Base-by-base conservation (phyloP, 1,284 basidiomycete species). In the Moesziomyces aphidis region DNA sequence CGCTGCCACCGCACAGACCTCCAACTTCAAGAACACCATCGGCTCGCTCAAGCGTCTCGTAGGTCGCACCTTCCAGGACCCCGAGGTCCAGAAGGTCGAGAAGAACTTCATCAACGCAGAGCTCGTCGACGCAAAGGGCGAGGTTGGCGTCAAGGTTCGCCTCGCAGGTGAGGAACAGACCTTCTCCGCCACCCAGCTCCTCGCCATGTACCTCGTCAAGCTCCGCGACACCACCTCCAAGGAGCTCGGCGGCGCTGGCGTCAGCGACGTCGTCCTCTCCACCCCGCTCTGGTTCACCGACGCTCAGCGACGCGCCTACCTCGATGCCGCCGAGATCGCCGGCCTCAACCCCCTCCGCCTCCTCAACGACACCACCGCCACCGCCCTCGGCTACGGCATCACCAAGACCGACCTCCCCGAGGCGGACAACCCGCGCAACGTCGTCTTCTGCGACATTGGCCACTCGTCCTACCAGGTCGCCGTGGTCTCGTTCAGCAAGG, bases 11-110 rank as follows among this genome's bases (percentile, higher is more conserved):
- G 78, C 78, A 48, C 81, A 84, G 70, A 83, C 81, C 19, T 81
- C 80, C 63, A 84, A 84, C 77, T 84, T 83, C 60, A 84, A 84
- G 57, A 84, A 84, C 77, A 84, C 82, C 45, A 73, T 84, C 39
- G 82, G 82, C 49, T 81, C 78, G n/a, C 77, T 84, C 51, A 84
- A 84, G 76, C 80, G 82, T 55, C 73, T 84, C 45, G 64, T 84
- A 52, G 82, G 82, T 47, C 73, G 82, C 52, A 77, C 76, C 11
- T 61, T 82, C 61, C 60, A 81, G 43, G 82, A 83, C 58, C 67
- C 70, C 49, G 76, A 77, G 26, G 66, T 84, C n/a, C 81, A 83
- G 62, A 71, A 80, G 42, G 56, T 74, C 53, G 82, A 84, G 55
- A 83, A 83, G 77, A 70, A 81, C 57, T 84, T 81, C 45, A 78